Evolutionary conservation across 2,329 filamentous ascomycete genomes (phyloP), one percentile per base, ranked within the genome.

Genomic region (Chrysoporthe puriensis): DNA sequence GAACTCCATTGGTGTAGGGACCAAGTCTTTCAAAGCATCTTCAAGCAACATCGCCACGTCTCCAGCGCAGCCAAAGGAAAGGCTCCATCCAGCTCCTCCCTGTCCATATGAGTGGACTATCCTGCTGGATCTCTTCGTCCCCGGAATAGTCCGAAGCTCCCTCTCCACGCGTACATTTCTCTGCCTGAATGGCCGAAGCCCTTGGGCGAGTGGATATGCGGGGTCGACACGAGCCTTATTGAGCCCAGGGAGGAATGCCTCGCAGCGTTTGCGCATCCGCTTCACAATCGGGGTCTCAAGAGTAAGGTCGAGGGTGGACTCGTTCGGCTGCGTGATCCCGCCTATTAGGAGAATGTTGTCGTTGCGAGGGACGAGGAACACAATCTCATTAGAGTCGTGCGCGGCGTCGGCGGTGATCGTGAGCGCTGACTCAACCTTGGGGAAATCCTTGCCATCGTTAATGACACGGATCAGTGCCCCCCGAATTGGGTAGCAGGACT

Each of bases 71-170:
- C 79, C 79, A 68, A 81, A 81, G 0, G 76, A 77, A 66, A 81
- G 66, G 59, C 74, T 78, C 81, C 81, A 83, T 4, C 81, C 81
- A 2, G 79, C 77, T 4, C 79, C 81, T 5, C 80, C 80, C 61
- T 83, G 81, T 1, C 81, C 81, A 69, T 83, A 83, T 1, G 76
- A 78, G 64, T 83, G 81, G 3, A 83, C 76, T 57, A 82, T 79
- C n/a, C 76, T 75, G 70, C 76, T 78, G 21, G 63, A 63, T 42
- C 42, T 42, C 1, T 56, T 71, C 71, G 18, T 72, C 67, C 63
- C 72, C 66, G 48, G 66, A 1, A 68, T n/a, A 3, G 14, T 34
- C 1, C 77, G 75, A 16, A 78, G 72, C 69, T 83, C 81, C 1
- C 79, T 75, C 72, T 83, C 81, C 8, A 83, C 79, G 9, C 80